Base-by-base conservation (phyloP, 352 stramenopile genomes). In the Pythium myriotylum region DNA sequence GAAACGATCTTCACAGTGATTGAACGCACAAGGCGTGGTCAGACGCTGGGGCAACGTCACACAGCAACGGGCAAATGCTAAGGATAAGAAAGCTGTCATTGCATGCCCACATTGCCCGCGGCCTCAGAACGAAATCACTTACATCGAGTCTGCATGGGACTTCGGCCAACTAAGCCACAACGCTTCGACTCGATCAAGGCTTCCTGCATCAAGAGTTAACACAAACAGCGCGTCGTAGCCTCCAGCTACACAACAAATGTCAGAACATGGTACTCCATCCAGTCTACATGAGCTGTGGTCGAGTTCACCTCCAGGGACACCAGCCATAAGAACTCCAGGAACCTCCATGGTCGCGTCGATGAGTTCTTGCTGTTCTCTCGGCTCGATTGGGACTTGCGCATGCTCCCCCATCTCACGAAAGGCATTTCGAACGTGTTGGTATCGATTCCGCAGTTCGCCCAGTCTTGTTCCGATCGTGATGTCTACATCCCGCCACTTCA, bases 191-290 rank as follows among this genome's bases (percentile, higher is more conserved):
- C 46, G 61, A 40, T 71, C 61, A 2, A 92, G 54, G 22, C 72
- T 78, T 12, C 65, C 42, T n/a, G 72, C 56, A 53, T 97, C 77
- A 39, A 97, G 56, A 20, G 86, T 78, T 23, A 98, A 52, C 24
- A 95, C 96, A 70, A 97, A 98, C 52, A 99, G 84, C 1, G 97
- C 97, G 71, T 99, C 97, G 61, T 97, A 98, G 32, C 97, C 97
- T 63, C 97, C 97, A 35, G 97, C 97, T 94, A 37, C 0, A 29
- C 19, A 22, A 13, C 12, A 0, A 16, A 54, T 0, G 20, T 53
- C 50, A 32, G 6, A 47, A 35, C 29, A 35, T 35, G 29, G 5
- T 35, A n/a, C n/a, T n/a, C n/a, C n/a, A 10, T 35, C 5, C 10
- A 35, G 29, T 5, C 29, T 35, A 5, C 29, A 35, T 35, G 10